Base-by-base conservation (phyloP, 1,284 basidiomycete genomes). In the Leccinum pachyderme region DNA sequence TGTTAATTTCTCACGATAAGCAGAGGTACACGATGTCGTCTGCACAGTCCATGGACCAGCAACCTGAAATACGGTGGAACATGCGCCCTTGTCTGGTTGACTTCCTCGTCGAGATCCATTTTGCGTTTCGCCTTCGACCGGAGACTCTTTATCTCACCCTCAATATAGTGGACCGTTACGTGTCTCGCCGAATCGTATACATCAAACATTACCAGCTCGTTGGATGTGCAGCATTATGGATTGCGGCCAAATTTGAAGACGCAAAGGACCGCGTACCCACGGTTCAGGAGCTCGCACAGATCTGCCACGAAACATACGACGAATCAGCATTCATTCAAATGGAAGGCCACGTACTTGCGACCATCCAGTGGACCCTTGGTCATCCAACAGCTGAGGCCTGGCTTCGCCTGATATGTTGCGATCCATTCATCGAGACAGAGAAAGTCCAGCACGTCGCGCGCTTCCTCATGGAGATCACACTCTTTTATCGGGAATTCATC, bases 31-130 rank as follows among this genome's bases (percentile, higher is more conserved):
- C 95, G 39, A 88, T 93, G 80, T 89, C 91, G 25, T 93, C 89
- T 11, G 85, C 89, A 48, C 85, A 95, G 61, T 91, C 95, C 51
- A 99, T 99, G 92, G 96, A 98, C 72, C 92, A 95, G 74, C 97
- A 99, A 72, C 96, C 97, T 25, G 96, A 98, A 75, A 92, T 98
- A 65, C 82, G 86, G 66, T 95, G 93, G 93, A 87, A 91, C 75
- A 99, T 99, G 97, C 92, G 97, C n/a, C 93, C 95, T 27, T 97
- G 93, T 78, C 86, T 99, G 44, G 94, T 99, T 68, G 97, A 99
- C 73, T 99, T 99, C 73, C 84, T 99, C 65, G 91, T 99, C 71
- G 97, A 99, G 75, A 93, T 99, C 62, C 97, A 99, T 76, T 94
- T 96, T 70, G 93, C 91, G 60, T 95, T 98, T 78, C 86, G 95